Conservation (phyloP, 1,139 yeast species). For the Arxiozyma bovina region DNA sequence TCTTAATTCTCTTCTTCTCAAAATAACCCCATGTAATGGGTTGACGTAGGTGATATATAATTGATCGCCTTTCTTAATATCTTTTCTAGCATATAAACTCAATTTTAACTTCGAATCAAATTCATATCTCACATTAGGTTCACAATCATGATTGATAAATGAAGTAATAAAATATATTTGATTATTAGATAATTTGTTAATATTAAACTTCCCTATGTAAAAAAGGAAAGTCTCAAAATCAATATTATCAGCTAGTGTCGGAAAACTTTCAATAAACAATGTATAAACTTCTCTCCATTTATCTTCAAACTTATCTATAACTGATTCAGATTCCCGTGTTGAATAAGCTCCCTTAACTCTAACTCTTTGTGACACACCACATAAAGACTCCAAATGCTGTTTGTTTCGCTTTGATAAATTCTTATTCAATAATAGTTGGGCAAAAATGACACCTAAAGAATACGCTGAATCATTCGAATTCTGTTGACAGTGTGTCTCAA, state of each 20-base stretch:
- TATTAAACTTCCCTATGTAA: constrained; percentile 63
- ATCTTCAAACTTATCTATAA: constrained; percentile 32
- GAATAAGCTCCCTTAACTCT: constrained; percentile 31
- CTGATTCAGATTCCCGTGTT: not conserved
- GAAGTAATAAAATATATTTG: constrained; percentile 55
- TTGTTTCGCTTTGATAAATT: constrained; percentile 33
- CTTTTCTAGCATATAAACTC: constrained; percentile 50
- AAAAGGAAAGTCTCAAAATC: constrained; percentile 48
- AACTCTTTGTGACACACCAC: constrained; percentile 58
- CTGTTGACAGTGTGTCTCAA: constrained; percentile 54
- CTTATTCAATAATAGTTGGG: constrained; percentile 42
- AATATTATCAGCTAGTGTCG: constrained; percentile 30
- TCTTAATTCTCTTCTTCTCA: constrained; percentile 58
- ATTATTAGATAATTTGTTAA: constrained; percentile 56
- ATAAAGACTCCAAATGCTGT: constrained; percentile 52
- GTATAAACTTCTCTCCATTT: constrained; percentile 54
- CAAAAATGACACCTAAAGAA: constrained; percentile 52
- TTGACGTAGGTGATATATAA: constrained; percentile 63
- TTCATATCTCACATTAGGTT: constrained; percentile 57
- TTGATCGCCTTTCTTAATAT: constrained; percentile 58
- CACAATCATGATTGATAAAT: constrained; percentile 70
- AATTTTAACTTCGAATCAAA: constrained; percentile 46
- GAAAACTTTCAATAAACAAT: constrained; percentile 45
- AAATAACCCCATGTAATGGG: constrained; percentile 52
- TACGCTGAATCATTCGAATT: constrained; percentile 65